phyloP scores from a whole-genome alignment of 805 yeast genomes.

The Lipomyces starkeyi region DNA sequence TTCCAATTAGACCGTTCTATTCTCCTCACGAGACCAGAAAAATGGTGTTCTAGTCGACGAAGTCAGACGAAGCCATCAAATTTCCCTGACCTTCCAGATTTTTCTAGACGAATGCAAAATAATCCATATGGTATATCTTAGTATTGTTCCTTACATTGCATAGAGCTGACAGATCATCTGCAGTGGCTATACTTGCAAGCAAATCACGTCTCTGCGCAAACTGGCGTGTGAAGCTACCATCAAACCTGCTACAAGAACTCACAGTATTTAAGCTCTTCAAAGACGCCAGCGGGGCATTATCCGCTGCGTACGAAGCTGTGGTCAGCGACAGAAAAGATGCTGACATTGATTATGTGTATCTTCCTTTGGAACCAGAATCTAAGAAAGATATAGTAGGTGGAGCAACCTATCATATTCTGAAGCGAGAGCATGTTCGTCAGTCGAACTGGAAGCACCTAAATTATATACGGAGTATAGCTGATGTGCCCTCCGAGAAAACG shows the following conservation, averaged over 20 bases:
- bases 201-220: slow-evolving; percentile 2
- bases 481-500: not conserved
- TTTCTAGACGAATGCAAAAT: slow-evolving; percentile 14
- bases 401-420: slow-evolving; percentile 18
- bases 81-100: not conserved
- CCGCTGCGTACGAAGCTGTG: not conserved
- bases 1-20: slow-evolving; percentile 9
- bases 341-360: not conserved
- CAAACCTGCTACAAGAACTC: not conserved
- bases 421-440: slow-evolving; percentile 8
- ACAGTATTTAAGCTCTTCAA: not conserved
- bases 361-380: not conserved
- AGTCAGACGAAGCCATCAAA: not conserved
- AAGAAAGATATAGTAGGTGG: slow-evolving; percentile 9
- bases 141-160: not conserved
- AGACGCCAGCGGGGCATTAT: not conserved
- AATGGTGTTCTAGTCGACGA: not conserved
- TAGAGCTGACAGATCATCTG: not conserved
- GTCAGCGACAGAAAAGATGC: not conserved
- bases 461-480: not conserved
- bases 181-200: not conserved
- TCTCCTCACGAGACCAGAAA: slow-evolving; percentile 10
- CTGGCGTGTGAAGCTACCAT: not conserved
- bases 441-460: not conserved
- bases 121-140: slow-evolving; percentile 21